Base-by-base conservation (phyloP, 2,329 filamentous ascomycete species). In the Xenoacremonium recifei region DNA sequence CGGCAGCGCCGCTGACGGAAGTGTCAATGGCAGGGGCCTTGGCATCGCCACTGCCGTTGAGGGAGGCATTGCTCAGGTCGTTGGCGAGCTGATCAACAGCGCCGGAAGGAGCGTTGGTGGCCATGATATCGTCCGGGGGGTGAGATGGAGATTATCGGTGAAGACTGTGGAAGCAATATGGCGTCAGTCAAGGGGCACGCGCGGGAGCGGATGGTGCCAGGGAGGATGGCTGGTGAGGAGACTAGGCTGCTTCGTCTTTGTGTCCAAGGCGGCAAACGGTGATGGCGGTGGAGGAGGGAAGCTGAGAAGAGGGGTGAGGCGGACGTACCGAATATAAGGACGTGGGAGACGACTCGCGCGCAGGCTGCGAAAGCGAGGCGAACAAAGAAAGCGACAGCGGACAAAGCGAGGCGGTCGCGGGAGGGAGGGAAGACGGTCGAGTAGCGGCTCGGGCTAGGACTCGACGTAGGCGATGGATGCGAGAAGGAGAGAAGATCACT, bases 11-110 rank as follows among this genome's bases (percentile, higher is more conserved):
- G 54, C 62, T 53, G 61, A 87, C 81, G 65, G 80, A 83, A 70
- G 89, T 91, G 74, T 92, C 87, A 74, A 91, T 76, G 66, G 79
- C 72, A 60, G 85, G 72, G 53, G 80, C 77, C 66, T 77, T 79
- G 65, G 76, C 79, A 69, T 82, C 81, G 63, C 85, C 84, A 59
- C 75, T 73, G 59, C 80, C 77, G 64, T 87, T 82, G 66, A 89
- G 76, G 67, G 79, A 77, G 63, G 84, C 72, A 72, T 84, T 88
- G 70, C 78, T 75, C 61, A 86, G 84, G 65, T 93, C 87, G 71
- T 81, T 76, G 73, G 84, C 80, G 70, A 90, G 86, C 84, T 89
- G 87, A 61, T 87, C 85, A 76, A 85, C 80, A 81, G 79, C 79
- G 69, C 72, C 71, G 61, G 73, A 65, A 57, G 74, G 64, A 66